Base-by-base conservation (phyloP, 2,329 filamentous ascomycete genomes). In the Neofusicoccum sp. region DNA sequence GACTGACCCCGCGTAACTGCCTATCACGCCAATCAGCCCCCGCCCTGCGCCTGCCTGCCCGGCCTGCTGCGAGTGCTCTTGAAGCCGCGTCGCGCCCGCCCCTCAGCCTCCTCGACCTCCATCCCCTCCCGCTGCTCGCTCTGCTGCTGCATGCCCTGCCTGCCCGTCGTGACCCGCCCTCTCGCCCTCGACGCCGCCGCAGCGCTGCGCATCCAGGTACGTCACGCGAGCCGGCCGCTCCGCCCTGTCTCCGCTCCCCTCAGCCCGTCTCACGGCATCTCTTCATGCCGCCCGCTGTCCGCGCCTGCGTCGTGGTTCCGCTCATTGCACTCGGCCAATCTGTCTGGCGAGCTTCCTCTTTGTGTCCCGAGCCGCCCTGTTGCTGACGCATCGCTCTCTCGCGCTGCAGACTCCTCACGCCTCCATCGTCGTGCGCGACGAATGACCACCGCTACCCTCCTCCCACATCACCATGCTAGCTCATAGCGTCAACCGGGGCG, bases 1-100 rank as follows among this genome's bases (percentile, higher is more conserved):
- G 40, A 47, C 43, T 28, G 41, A 58, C 54, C 54, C 54, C 54
- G 54, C 54, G 51, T 56, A 38, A 30, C 54, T 58, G 54, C 45
- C 47, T 47, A 38, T 36, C 54, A 47, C 40, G 54, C 40, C 54
- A 36, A 47, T 47, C 30, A 33, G 16, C 20, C 33, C 30, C 11
- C 47, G 30, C 47, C 20, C 9, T 12, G 30, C 34, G 26, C 20
- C 12, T 16, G 28, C 38, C 26, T 43, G 49, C 34, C 34, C 24
- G 36, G 5, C 24, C 38, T 43, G 26, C 6, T 14, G 5, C 3
- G 41, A 33, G 24, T 41, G 38, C 51, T 11, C 36, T 38, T 30
- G 41, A 54, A 54, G 24, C 36, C 53, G 53, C 38, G n/a, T 45
- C 16, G 16, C 28, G 45, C 54, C 40, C 54, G 31, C 24, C 54